Conservation (phyloP, 78 protist species). For the Acrasis kona region DNA sequence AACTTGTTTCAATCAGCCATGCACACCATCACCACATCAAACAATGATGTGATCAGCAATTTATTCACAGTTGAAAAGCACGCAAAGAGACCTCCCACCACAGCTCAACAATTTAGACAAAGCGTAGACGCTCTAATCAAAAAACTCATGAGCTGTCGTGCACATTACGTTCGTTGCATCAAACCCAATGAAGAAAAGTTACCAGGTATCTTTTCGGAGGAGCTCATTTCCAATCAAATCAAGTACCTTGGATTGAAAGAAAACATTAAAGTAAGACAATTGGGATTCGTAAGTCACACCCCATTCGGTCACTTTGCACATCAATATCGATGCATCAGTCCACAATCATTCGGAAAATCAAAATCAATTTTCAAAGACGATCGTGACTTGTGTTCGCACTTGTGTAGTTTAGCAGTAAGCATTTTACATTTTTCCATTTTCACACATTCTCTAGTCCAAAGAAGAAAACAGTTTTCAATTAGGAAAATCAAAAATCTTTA, state of each 20-base stretch:
- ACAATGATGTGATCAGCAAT: not conserved
- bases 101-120: slow-evolving; percentile 14
- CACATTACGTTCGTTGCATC: slow-evolving; percentile 85
- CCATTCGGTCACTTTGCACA: slow-evolving; percentile 51
- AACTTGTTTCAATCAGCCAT: slow-evolving; percentile 1
- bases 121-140: slow-evolving; percentile 49
- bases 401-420: too few relatives aligned
- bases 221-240: not conserved
- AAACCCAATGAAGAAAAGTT: slow-evolving; percentile 70
- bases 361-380: too few relatives aligned
- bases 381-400: slow-evolving; percentile 6
- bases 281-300: slow-evolving; percentile 76
- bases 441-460: too few relatives aligned
- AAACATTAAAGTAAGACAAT: slow-evolving; percentile 66
- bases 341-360: slow-evolving; percentile 60
- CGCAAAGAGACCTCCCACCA: slow-evolving; percentile 29
- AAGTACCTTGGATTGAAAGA: slow-evolving; percentile 74
- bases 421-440: too few relatives aligned
- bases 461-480: slow-evolving; percentile 52
- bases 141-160: slow-evolving; percentile 43
- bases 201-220: slow-evolving; percentile 25
- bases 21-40: not conserved
- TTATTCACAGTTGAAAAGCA: not conserved
- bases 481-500: slow-evolving; percentile 71
- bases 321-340: slow-evolving; percentile 56